A percentile compares a stretch with the other conserved stretches of the same genome.
These are phyloP conservation scores for Coemansia sp. DNA, from an alignment of 192 early-diverging fungal genomes.

Conservation along the genomic window DNA sequence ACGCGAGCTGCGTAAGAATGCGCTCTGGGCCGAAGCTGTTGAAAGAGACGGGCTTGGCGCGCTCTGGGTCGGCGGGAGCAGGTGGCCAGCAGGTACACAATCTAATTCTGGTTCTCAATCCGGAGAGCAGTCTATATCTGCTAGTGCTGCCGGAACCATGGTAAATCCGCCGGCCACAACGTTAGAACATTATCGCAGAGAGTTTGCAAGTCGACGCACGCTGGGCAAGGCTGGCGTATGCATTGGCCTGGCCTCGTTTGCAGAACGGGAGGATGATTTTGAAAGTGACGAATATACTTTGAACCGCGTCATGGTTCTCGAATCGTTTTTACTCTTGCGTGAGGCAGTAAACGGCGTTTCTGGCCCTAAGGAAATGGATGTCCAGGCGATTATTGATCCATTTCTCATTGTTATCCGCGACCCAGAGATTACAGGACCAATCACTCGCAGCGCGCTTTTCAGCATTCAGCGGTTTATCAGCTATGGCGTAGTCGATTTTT, in stretches of 20 bases:
- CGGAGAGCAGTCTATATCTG: background rate
- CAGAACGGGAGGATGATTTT: conserved; percentile 26
- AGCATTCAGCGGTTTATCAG: conserved; percentile 88
- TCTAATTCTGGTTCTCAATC: background rate
- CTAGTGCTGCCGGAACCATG: background rate
- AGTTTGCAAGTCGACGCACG: conserved; percentile 39
- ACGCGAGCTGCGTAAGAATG: conserved; percentile 54
- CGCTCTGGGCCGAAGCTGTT: conserved; percentile 46
- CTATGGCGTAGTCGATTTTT: conserved; percentile 68
- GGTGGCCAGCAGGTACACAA: conserved; percentile 35
- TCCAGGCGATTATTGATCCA: conserved; percentile 75
- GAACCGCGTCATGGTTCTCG: conserved; percentile 39
- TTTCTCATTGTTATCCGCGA: conserved; percentile 92
- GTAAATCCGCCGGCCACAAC: background rate
- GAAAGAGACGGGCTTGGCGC: conserved; percentile 47
- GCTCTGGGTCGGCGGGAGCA: conserved; percentile 54
- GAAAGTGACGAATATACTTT: conserved; percentile 28
- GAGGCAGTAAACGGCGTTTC: conserved; percentile 46
- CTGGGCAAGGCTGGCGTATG: conserved; percentile 44
- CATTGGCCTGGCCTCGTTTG: conserved; percentile 49
- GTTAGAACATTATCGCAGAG: conserved; percentile 25
- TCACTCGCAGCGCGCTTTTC: conserved; percentile 86
- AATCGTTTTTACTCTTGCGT: conserved; percentile 43
- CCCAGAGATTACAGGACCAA: conserved; percentile 92
- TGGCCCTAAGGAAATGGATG: conserved; percentile 64